A percentile compares a stretch with the other conserved stretches of the same genome.
These are phyloP conservation scores for Pontederia paniculata DNA, from an alignment of 176 grass and related monocot genomes.

Conservation along the genomic window DNA sequence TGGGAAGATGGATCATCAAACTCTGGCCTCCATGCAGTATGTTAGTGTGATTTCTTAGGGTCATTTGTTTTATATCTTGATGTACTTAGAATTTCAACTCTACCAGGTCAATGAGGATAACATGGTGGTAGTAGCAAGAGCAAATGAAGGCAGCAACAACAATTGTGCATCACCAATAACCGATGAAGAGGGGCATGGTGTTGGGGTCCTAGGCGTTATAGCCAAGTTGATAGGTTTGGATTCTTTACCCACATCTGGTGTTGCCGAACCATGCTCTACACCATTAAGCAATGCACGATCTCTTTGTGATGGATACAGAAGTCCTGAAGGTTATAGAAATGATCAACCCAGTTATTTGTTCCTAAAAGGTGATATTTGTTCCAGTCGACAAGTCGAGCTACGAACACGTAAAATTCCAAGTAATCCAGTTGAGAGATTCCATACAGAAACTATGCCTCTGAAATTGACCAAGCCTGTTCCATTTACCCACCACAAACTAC, in stretches of 20 bases:
- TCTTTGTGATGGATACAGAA: slow-evolving; percentile 14
- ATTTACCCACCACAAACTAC: slow-evolving; percentile 38
- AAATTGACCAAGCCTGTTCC: slow-evolving; percentile 43
- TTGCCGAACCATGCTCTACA: slow-evolving; percentile 34
- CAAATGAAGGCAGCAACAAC: slow-evolving; percentile 52
- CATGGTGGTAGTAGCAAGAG: slow-evolving; percentile 8
- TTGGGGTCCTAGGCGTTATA: slow-evolving; percentile 51
- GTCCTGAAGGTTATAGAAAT: slow-evolving; percentile 28
- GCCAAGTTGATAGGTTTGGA: slow-evolving; percentile 92
- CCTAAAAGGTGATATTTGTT: neutral
- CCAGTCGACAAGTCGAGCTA: slow-evolving; percentile 5
- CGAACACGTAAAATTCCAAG: slow-evolving; percentile 58
- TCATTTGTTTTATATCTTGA: slow-evolving; percentile 4
- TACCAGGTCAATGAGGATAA: slow-evolving; percentile 48
- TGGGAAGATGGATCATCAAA: no score
- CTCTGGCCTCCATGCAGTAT: neutral
- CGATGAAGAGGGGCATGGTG: slow-evolving; percentile 42
- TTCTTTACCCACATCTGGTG: slow-evolving; percentile 49
- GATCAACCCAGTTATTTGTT: slow-evolving; percentile 2
- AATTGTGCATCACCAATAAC: slow-evolving; percentile 46
- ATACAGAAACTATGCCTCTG: slow-evolving; percentile 56
- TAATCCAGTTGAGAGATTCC: slow-evolving; percentile 73
- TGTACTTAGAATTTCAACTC: no score
- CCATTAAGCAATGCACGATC: slow-evolving; percentile 16
- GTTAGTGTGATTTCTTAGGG: neutral